These are phyloP conservation scores for Talaromyces rugulosus DNA, from an alignment of 2,329 filamentous ascomycete species.

Conservation along the genomic window DNA sequence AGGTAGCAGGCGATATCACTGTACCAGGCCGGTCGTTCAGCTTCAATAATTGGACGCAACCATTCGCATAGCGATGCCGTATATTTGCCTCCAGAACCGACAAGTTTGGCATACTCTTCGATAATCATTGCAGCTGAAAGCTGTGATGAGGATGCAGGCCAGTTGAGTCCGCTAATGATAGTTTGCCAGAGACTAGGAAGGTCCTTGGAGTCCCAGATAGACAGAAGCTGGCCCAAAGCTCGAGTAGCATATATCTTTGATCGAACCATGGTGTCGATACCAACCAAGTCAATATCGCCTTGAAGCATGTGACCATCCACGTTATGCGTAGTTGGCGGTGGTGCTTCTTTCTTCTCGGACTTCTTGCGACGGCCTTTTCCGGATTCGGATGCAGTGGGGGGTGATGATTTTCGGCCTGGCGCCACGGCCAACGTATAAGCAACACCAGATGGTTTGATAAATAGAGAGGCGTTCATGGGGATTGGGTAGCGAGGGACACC, in stretches of 20 bases:
- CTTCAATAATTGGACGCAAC: constrained; percentile 73
- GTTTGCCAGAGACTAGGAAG: constrained; percentile 54
- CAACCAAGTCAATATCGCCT: constrained; percentile 91
- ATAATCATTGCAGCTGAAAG: constrained; percentile 77
- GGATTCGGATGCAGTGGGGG: constrained; percentile 47
- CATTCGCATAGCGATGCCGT: constrained; percentile 46
- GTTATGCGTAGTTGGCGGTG: constrained; percentile 72
- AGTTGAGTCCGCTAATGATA: constrained; percentile 66
- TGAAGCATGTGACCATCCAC: constrained; percentile 98
- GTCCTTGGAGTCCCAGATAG: constrained; percentile 61
- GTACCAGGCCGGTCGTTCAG: constrained; percentile 76
- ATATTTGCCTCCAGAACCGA: constrained; percentile 30
- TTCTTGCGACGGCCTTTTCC: constrained; percentile 74
- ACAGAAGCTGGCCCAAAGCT: constrained; percentile 81
- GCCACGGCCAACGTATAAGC: constrained; percentile 59
- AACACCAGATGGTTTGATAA: constrained; percentile 89
- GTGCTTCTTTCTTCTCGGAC: constrained; percentile 75
- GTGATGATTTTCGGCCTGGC: constrained; percentile 34
- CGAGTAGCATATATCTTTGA: constrained; percentile 83
- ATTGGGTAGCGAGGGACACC: constrained; percentile 87
- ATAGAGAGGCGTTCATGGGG: constrained; percentile 82
- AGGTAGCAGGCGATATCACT: constrained; percentile 86
- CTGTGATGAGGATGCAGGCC: constrained; percentile 78
- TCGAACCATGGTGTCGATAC: constrained; percentile 79
- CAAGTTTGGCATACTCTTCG: constrained; percentile 75